A percentile compares a stretch with the other conserved stretches of the same genome.
Conservation (phyloP, 2,329 filamentous ascomycete species). For the Coleophoma crateriformis region DNA sequence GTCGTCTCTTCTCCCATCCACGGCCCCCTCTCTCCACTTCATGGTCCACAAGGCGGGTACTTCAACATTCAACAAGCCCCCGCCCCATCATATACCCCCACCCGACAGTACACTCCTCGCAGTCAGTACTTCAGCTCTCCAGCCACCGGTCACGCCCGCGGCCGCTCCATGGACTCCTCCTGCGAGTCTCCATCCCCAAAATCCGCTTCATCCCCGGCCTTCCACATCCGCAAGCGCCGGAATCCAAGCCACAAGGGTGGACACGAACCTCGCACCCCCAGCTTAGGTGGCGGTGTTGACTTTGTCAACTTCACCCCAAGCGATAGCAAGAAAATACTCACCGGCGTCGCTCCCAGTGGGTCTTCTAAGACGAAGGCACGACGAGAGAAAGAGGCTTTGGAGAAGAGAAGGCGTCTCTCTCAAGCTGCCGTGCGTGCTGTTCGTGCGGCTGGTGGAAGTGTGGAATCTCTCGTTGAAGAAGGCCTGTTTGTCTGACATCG, state of each 20-base stretch:
- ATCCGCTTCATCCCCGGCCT: conserved; percentile 1
- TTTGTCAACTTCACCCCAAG: conserved; percentile 90
- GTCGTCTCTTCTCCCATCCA: conserved; percentile 8
- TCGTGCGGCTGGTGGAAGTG: conserved; percentile 64
- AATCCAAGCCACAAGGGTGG: conserved; percentile 7
- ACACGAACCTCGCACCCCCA: conserved; percentile 28
- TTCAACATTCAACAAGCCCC: conserved; percentile 5
- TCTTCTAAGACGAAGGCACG: conserved; percentile 92
- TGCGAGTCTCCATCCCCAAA: conserved; percentile 8
- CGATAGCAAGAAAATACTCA: conserved; percentile 75
- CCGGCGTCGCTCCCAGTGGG: conserved; percentile 85
- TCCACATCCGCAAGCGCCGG: conserved; percentile 21
- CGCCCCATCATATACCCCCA: conserved; percentile 1
- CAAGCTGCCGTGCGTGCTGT: conserved; percentile 66
- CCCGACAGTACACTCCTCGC: neutral
- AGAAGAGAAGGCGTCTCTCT: conserved; percentile 64
- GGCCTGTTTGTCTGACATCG: conserved; percentile 36
- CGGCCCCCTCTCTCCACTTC: conserved; percentile 3
- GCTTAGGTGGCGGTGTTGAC: conserved; percentile 35
- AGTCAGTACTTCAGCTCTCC: neutral
- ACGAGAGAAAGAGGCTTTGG: conserved; percentile 79
- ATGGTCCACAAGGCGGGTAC: conserved; percentile 10
- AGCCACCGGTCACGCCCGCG: conserved; percentile 1
- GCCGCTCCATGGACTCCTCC: conserved; percentile 8
- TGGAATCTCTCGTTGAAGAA: conserved; percentile 45